Evolutionary conservation across 108 stramenopile genomes (phyloP), one percentile per base, ranked within the genome.

Genomic region (Pseudonitzschia multistriata): DNA sequence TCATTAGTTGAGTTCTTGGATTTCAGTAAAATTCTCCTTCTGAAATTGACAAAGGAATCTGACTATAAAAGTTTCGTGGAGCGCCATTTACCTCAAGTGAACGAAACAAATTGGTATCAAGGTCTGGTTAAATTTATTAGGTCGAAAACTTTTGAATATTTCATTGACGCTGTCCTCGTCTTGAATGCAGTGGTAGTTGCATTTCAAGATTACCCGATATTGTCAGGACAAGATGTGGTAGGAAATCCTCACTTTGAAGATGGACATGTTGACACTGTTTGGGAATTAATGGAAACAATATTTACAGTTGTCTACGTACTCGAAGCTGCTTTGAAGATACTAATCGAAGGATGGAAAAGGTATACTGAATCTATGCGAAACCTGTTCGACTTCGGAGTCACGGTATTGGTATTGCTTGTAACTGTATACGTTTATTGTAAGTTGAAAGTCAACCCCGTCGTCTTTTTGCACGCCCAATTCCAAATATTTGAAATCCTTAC

Each of bases 371-470:
- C 76, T 3, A 55, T 66, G 15, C 73, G 86, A 21, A 91, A 94
- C 57, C 37, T 81, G 19, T 94, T 89, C 68, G 93, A 94, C 71
- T 81, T 85, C 29, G 25, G 60, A 2, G 74, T 94, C 19, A 94
- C 93, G 11, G 47, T 83, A 5, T 39, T 82, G 19, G 80, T 77
- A 22, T 49, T 91, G 24, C 25, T 83, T 27, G 81, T 88, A 22
- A 71, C 88, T 2, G 53, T 49, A 25, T 88, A 89, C 57, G 85
- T 88, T 34, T 89, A 86, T 65, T 87, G 63, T 64, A 64, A 47
- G 63, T 64, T 47, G 4, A 19, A 62, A 25, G 13, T n/a, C n/a
- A n/a, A n/a, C n/a, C 11, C 54, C 24, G 29, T 25, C 27, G 29
- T 30, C 27, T 55, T 55, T 5, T 28, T 13, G 27, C 27, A 25